Evolutionary conservation across 1,139 yeast species (phyloP).

Genomic region (Candida pseudoviswanathii): DNA sequence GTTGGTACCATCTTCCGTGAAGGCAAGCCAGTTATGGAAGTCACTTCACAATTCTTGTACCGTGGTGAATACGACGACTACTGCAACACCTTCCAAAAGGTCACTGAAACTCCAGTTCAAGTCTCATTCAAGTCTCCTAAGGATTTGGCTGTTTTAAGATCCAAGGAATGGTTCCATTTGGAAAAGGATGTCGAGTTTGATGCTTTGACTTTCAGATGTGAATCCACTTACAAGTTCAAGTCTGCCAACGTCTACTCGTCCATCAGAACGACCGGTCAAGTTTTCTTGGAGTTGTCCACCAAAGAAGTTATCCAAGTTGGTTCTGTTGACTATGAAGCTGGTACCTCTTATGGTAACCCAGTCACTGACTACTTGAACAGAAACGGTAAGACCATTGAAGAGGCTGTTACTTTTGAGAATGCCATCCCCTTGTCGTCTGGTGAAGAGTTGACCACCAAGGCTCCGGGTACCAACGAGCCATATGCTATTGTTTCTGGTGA

Average conservation of each 20-base stretch:
- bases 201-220: slow-evolving; percentile 86
- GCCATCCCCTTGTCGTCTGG: slow-evolving; percentile 85
- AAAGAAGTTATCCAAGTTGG: slow-evolving; percentile 91
- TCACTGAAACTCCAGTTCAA: slow-evolving; percentile 85
- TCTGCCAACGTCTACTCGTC: slow-evolving; percentile 74
- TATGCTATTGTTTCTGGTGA: slow-evolving; percentile 98
- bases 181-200: slow-evolving; percentile 72
- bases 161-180: slow-evolving; percentile 97
- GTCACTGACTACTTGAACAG: slow-evolving; percentile 91
- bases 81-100: slow-evolving; percentile 90
- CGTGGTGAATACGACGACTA: slow-evolving; percentile 89
- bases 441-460: slow-evolving; percentile 70
- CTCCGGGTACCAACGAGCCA: slow-evolving; percentile 89
- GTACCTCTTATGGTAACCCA: slow-evolving; percentile 94
- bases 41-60: slow-evolving; percentile 92
- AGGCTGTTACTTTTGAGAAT: slow-evolving; percentile 87
- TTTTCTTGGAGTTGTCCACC: slow-evolving; percentile 85
- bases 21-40: slow-evolving; percentile 85
- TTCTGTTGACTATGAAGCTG: slow-evolving; percentile 85
- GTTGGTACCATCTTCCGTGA: slow-evolving; percentile 85
- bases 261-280: slow-evolving; percentile 84
- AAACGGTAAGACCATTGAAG: slow-evolving; percentile 92
- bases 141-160: slow-evolving; percentile 90
- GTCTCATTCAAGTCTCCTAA: slow-evolving; percentile 71
- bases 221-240: slow-evolving; percentile 82